Conservation (phyloP, 257 asterid species). For the Thymus mandschuricus region DNA sequence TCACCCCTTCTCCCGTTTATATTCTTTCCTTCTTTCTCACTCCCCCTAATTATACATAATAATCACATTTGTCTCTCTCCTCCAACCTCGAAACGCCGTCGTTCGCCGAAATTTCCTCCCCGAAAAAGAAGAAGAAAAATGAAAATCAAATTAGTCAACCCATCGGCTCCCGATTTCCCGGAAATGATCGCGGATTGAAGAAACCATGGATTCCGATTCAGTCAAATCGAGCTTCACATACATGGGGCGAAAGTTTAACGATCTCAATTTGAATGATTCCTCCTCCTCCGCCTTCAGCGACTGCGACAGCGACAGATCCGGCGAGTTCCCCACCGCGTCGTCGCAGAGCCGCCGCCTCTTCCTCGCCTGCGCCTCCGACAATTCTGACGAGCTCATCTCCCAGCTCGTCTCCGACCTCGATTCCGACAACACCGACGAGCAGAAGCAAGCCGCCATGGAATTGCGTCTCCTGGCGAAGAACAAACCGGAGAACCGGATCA, state of each 20-base stretch:
- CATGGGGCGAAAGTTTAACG: slow-evolving; percentile 66
- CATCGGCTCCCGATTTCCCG: slow-evolving; percentile 4
- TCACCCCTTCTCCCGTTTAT: slow-evolving; percentile 27
- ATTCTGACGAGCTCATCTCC: slow-evolving; percentile 67
- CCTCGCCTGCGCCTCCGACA: slow-evolving; percentile 68
- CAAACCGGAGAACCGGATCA: slow-evolving; percentile 77
- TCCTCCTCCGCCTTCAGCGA: slow-evolving; percentile 94
- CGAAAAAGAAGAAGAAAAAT: neutral
- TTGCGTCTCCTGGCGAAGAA: slow-evolving; percentile 86
- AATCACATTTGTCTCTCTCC: neutral
- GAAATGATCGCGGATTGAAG: slow-evolving; percentile 23
- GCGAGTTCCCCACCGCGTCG: slow-evolving; percentile 76
- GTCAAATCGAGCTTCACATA: slow-evolving; percentile 55
- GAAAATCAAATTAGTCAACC: neutral
- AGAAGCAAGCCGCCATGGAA: slow-evolving; percentile 86
- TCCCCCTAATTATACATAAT: neutral
- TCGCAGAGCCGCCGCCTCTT: slow-evolving; percentile 71
- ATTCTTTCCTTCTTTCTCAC: slow-evolving; percentile 43
- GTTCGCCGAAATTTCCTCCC: slow-evolving; percentile 26
- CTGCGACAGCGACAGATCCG: slow-evolving; percentile 94
- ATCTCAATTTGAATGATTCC: slow-evolving; percentile 48
- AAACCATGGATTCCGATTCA: slow-evolving; percentile 67
- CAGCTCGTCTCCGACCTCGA: slow-evolving; percentile 74
- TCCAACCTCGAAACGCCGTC: slow-evolving; percentile 40
- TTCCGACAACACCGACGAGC: slow-evolving; percentile 57